Percentiles rank a stretch among this genome's conserved stretches.
These are phyloP conservation scores for Acacia melanoxylon DNA, from an alignment of 306 rosid genomes.

Conservation along the genomic window DNA sequence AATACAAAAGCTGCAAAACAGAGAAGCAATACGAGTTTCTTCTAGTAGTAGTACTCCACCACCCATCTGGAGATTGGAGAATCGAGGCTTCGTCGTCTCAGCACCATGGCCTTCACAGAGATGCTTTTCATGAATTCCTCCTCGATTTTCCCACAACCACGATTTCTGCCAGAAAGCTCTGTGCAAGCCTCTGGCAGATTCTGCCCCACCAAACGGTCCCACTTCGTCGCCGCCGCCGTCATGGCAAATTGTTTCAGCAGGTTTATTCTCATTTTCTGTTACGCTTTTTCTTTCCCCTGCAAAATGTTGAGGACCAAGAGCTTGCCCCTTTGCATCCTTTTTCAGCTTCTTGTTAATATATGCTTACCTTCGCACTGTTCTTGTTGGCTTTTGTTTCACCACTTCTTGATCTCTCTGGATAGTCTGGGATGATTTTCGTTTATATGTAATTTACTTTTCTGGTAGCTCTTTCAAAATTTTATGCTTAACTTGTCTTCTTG, in stretches of 20 bases:
- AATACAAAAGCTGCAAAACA: constrained; percentile 47
- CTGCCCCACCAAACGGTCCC: constrained; percentile 47
- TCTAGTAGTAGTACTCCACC: constrained; percentile 50
- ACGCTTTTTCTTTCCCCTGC: neutral
- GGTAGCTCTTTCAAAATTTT: neutral
- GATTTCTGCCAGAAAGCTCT: constrained; percentile 71
- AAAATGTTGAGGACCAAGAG: neutral
- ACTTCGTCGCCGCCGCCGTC: constrained; percentile 4
- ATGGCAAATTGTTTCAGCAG: constrained; percentile 36
- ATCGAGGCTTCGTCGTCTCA: constrained; percentile 44
- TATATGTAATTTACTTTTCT: neutral
- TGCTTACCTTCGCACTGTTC: neutral
- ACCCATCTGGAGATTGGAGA: constrained; percentile 82
- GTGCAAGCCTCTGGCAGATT: constrained; percentile 70
- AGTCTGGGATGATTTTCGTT: neutral
- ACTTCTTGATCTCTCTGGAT: neutral
- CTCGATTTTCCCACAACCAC: constrained; percentile 42
- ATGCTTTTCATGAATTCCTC: constrained; percentile 51
- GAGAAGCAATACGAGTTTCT: neutral
- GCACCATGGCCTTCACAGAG: constrained; percentile 5
- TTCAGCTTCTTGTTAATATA: neutral
- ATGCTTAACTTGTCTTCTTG: neutral
- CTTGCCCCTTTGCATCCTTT: neutral
- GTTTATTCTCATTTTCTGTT: constrained; percentile 17
- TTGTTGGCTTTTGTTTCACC: neutral